phyloP scores from a whole-genome alignment of 2,329 filamentous ascomycete genomes.

The Lasiodiplodia sp. region DNA sequence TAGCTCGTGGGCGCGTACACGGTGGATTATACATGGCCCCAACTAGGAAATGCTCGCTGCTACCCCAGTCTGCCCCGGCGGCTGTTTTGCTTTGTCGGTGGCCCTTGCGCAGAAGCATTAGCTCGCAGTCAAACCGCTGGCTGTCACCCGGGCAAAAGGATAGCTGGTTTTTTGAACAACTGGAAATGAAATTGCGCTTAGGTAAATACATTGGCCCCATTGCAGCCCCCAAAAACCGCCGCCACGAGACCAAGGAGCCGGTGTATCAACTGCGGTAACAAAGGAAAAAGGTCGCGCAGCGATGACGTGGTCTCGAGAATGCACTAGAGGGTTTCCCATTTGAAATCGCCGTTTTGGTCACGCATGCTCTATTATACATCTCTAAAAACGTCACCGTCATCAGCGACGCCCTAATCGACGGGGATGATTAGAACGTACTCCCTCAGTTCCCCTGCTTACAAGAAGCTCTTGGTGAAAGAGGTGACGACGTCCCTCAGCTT shows the following conservation, averaged over 20 bases:
- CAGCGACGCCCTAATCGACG: slow-evolving; percentile 28
- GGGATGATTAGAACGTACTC: slow-evolving; percentile 29
- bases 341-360: slow-evolving; percentile 47
- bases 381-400: slow-evolving; percentile 30
- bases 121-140: slow-evolving; percentile 11
- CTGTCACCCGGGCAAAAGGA: slow-evolving; percentile 19
- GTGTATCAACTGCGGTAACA: slow-evolving; percentile 31
- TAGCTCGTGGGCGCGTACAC: background rate
- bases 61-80: slow-evolving; percentile 13
- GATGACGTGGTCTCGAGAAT: slow-evolving; percentile 28
- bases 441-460: slow-evolving; percentile 42
- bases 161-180: slow-evolving; percentile 9
- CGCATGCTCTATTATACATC: slow-evolving; percentile 49
- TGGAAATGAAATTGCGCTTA: slow-evolving; percentile 29
- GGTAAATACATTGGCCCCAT: slow-evolving; percentile 29
- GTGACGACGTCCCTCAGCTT: slow-evolving; percentile 79
- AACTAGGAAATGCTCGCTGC: slow-evolving; percentile 23
- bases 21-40: slow-evolving; percentile 13
- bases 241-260: slow-evolving; percentile 27
- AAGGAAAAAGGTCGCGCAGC: slow-evolving; percentile 30
- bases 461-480: slow-evolving; percentile 94
- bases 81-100: slow-evolving; percentile 9
- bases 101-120: slow-evolving; percentile 15
- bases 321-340: slow-evolving; percentile 31
- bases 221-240: slow-evolving; percentile 15